Evolutionary conservation across 148 eudicot species (phyloP), one percentile per base, ranked within the genome.

Genomic region (Euryodendron excelsum): DNA sequence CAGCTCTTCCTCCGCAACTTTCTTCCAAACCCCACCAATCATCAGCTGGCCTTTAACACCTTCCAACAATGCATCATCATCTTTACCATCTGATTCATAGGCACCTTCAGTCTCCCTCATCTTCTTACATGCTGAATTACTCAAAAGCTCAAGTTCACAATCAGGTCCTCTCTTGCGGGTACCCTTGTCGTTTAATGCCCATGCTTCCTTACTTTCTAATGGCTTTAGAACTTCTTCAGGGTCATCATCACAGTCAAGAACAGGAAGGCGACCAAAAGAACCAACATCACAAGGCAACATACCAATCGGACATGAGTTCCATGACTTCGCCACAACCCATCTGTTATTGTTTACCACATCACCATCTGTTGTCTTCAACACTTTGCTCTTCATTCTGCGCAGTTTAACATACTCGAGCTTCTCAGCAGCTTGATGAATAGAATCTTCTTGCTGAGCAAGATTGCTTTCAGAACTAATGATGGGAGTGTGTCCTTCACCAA

Each of bases 271-370:
- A 33, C 94, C 93, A 10, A 93, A 91, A 62, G 87, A 85, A 41
- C 94, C 91, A 4, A 89, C 53, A 61, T 80, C 80, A 53, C 78
- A 79, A 45, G 97, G 93, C 74, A 93, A 61, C 98, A 88, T 90
- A 48, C 99, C 97, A 52, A 95, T 89, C 0, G 96, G 94, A 52
- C 97, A 93, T 41, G 91, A 80, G 13, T 89, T 95, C 99, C 97
- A 95, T 52, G 93, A 88, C 68, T 90, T 89, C 12, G 84, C 87
- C 68, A 90, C 79, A 31, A 73, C 58, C 99, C 99, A 95, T 77
- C 77, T 79, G 59, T 65, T 78, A 23, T 73, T 75, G 13, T 62
- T 80, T 65, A 41, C 79, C 33, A 28, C 21, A 69, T 41, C 78
- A 27, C 48, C 73, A 20, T 81, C 79, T 23, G 60, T 63, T 11